Percentiles rank a stretch among this genome's conserved stretches.
phyloP scores from a whole-genome alignment of 352 stramenopile species.

The Pythium coloratum region DNA sequence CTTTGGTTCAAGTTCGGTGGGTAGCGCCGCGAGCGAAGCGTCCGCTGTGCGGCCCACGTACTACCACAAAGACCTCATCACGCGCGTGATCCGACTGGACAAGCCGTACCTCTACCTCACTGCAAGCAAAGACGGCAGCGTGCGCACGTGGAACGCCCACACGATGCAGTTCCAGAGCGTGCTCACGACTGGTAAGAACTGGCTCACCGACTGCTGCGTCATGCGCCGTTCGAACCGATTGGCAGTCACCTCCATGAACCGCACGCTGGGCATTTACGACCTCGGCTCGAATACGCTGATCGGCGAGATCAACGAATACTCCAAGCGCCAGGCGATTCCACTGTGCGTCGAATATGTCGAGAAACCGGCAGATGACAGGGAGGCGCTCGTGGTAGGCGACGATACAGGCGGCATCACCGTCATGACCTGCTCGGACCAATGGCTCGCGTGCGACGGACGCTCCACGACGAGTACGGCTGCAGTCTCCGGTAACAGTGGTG shows the following conservation, averaged over 20 bases:
- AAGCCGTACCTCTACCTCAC: conserved; percentile 73
- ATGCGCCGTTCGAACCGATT: conserved; percentile 83
- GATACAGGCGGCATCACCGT: conserved; percentile 75
- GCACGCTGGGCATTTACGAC: conserved; percentile 76
- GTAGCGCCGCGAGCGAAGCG: background rate
- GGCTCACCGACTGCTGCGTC: conserved; percentile 75
- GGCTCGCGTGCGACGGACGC: conserved; percentile 66
- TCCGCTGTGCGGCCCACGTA: conserved; percentile 30
- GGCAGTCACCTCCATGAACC: conserved; percentile 79
- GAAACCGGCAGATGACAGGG: conserved; percentile 65
- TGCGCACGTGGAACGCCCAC: conserved; percentile 73
- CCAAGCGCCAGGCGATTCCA: conserved; percentile 72
- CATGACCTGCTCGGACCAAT: conserved; percentile 70
- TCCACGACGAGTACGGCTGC: conserved; percentile 33
- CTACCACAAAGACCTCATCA: conserved; percentile 79
- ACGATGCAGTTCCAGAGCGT: conserved; percentile 64
- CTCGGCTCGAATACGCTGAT: conserved; percentile 64
- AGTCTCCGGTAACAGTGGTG: conserved; percentile 5
- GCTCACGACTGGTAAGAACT: conserved; percentile 68
- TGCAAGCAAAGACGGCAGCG: conserved; percentile 70
- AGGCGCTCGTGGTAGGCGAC: conserved; percentile 77
- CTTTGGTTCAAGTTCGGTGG: background rate
- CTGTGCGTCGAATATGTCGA: conserved; percentile 82
- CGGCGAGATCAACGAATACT: conserved; percentile 77
- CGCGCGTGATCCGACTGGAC: conserved; percentile 62